Evolutionary conservation across 257 asterid species (phyloP).

Genomic region (Nicotiana sylvestris): DNA sequence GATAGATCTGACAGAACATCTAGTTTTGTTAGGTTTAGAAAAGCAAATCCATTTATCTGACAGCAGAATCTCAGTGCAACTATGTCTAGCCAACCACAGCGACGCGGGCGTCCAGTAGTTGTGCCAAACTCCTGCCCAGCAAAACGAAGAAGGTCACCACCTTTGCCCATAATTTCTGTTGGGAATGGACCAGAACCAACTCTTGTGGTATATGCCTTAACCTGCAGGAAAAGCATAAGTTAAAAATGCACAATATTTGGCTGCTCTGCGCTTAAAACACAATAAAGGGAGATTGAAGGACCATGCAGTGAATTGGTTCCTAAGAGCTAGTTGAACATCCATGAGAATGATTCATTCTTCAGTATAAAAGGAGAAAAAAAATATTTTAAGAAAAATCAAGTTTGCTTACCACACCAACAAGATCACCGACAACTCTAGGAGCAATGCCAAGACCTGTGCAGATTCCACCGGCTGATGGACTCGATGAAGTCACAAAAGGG

Average conservation of each 20-base stretch:
- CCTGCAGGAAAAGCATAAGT: constrained; percentile 38
- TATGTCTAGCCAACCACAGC: constrained; percentile 96
- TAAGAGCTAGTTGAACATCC: neutral
- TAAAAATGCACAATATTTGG: neutral
- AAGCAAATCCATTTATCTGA: constrained; percentile 82
- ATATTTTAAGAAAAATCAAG: neutral
- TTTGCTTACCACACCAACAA: constrained; percentile 80
- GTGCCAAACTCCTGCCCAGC: constrained; percentile 97
- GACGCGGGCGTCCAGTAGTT: constrained; percentile 96
- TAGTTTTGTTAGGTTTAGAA: constrained; percentile 88
- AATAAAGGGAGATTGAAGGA: neutral
- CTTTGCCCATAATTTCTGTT: constrained; percentile 77
- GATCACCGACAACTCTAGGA: constrained; percentile 84
- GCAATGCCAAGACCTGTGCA: constrained; percentile 96
- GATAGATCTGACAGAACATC: constrained; percentile 77
- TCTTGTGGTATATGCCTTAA: constrained; percentile 88
- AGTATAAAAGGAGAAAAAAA: neutral
- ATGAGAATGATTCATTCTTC: neutral
- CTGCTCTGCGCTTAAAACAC: neutral
- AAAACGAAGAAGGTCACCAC: constrained; percentile 71
- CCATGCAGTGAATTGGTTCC: neutral
- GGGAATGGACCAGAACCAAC: constrained; percentile 99
- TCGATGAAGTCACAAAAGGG: constrained; percentile 91
- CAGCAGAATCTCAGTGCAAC: constrained; percentile 69
- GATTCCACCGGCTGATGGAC: constrained; percentile 97